A percentile compares a stretch with the other conserved stretches of the same genome.
phyloP scores from a whole-genome alignment of 139 green algal genomes.

The Chloropicon primus region DNA sequence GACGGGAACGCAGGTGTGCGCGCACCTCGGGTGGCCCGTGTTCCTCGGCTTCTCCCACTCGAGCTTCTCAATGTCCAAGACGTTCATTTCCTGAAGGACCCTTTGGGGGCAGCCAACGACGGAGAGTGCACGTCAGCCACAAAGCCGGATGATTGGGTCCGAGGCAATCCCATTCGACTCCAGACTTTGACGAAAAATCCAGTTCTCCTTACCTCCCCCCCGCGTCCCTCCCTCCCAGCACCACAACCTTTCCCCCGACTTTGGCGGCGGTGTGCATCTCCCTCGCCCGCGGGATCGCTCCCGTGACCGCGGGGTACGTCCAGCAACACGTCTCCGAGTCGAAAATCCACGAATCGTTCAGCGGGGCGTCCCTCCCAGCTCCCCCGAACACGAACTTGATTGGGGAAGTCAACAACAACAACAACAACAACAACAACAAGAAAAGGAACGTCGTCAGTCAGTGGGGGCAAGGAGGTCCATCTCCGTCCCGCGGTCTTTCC shows the following conservation, averaged over 20 bases:
- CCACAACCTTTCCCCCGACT: conserved; percentile 29
- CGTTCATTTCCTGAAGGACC: neutral
- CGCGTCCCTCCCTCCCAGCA: conserved; percentile 35
- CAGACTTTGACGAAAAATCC: too few species aligned
- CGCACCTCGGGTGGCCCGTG: neutral
- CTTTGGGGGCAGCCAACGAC: too few species aligned
- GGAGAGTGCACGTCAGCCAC: too few species aligned
- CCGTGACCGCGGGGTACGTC: conserved; percentile 11
- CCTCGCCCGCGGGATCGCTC: conserved; percentile 13
- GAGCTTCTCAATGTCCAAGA: neutral
- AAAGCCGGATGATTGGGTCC: too few species aligned
- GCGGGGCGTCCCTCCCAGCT: conserved; percentile 31
- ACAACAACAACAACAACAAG: too few species aligned
- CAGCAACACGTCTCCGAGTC: conserved; percentile 22
- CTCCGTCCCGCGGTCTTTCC: too few species aligned
- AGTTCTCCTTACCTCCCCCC: conserved; percentile 20
- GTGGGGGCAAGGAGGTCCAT: too few species aligned
- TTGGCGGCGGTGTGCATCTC: conserved; percentile 48
- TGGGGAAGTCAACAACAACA: neutral
- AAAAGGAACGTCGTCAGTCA: too few species aligned
- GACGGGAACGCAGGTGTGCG: neutral
- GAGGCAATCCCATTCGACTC: too few species aligned
- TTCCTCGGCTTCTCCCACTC: neutral
- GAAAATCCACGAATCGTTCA: conserved; percentile 48
- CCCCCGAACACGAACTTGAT: conserved; percentile 47